Conservation (phyloP, 345 rosid species). For the Luvunga scandens region DNA sequence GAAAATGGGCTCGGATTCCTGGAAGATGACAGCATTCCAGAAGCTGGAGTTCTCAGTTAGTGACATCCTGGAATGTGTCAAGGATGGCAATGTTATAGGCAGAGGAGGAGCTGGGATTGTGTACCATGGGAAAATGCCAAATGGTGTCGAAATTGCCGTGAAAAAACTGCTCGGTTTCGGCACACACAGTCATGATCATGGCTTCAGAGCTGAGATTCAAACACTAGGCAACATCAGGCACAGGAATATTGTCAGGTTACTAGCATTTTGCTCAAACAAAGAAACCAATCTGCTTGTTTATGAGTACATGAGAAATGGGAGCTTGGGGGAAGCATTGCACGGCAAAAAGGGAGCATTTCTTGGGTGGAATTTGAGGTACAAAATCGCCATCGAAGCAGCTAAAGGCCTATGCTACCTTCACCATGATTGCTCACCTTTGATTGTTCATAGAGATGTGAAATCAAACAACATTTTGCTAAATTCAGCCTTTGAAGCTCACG, state of each 20-base stretch:
- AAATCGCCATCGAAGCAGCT: conserved; percentile 67
- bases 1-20: conserved; percentile 25
- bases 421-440: conserved; percentile 69
- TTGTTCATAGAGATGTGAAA: conserved; percentile 72
- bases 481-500: conserved; percentile 70
- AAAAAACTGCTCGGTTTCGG: conserved; percentile 55
- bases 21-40: conserved; percentile 74
- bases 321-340: conserved; percentile 63
- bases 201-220: conserved; percentile 59
- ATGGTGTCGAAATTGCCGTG: conserved; percentile 60
- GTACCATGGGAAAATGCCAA: conserved; percentile 53
- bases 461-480: conserved; percentile 63
- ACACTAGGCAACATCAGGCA: conserved; percentile 69
- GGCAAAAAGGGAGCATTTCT: conserved; percentile 55
- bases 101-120: conserved; percentile 77
- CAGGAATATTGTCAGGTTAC: conserved; percentile 63
- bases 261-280: conserved; percentile 67
- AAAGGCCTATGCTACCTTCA: conserved; percentile 73
- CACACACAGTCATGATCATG: conserved; percentile 49
- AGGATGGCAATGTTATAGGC: conserved; percentile 64
- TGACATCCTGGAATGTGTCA: conserved; percentile 59
- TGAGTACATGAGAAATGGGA: conserved; percentile 70
- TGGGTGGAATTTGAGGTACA: conserved; percentile 58
- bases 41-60: conserved; percentile 48
- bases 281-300: conserved; percentile 59